Conservation (phyloP, 2,329 filamentous ascomycete species). For the Pseudopyricularia cyperi region DNA sequence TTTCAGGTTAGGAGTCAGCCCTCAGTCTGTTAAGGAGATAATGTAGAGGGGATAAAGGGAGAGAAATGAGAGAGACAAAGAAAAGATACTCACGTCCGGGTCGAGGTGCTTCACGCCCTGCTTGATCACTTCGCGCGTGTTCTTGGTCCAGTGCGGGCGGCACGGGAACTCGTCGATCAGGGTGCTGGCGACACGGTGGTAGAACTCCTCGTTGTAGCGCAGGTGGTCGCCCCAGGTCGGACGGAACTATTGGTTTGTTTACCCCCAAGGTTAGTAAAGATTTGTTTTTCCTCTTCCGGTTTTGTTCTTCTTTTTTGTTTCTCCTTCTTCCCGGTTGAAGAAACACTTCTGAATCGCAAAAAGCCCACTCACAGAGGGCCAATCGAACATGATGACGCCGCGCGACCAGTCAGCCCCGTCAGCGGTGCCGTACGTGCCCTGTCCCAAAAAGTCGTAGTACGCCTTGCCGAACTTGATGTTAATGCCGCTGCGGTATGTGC, state of each 20-base stretch:
- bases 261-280: too few relatives aligned
- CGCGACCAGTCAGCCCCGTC: slow-evolving; percentile 35
- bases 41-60: not conserved
- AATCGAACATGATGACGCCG: slow-evolving; percentile 41
- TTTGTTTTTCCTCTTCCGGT: too few relatives aligned
- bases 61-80: not conserved
- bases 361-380: slow-evolving; percentile 19
- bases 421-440: slow-evolving; percentile 31
- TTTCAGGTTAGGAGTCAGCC: not conserved
- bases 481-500: slow-evolving; percentile 36
- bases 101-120: slow-evolving; percentile 32
- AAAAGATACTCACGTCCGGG: slow-evolving; percentile 19
- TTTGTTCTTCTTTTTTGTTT: too few relatives aligned
- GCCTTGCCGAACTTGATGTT: slow-evolving; percentile 30
- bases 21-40: not conserved
- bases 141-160: slow-evolving; percentile 41
- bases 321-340: too few relatives aligned
- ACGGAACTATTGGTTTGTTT: too few relatives aligned
- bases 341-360: too few relatives aligned
- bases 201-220: slow-evolving; percentile 37
- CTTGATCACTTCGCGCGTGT: slow-evolving; percentile 31
- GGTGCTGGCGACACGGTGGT: slow-evolving; percentile 29
- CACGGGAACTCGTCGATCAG: slow-evolving; percentile 36
- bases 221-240: slow-evolving; percentile 29
- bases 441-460: slow-evolving; percentile 34